Percentiles rank a stretch among this genome's conserved stretches.
Conservation (phyloP, 139 green algal species). For the Edaphochlamys debaryana region DNA sequence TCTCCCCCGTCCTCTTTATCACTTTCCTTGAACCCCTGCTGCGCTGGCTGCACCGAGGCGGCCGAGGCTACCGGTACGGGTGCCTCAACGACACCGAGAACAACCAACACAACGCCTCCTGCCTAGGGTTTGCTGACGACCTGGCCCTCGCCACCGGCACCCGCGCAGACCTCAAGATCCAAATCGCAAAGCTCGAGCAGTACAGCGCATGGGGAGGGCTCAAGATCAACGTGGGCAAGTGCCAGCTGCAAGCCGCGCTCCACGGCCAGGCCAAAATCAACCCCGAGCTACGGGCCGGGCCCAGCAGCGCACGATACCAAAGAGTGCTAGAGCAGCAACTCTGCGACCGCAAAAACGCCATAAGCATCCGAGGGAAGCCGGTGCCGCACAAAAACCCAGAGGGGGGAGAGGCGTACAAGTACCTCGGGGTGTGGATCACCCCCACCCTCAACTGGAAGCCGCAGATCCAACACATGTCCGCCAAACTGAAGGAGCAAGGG, state of each 20-base stretch:
- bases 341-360: too few species aligned
- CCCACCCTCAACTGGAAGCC: not conserved
- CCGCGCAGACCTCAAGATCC: not conserved
- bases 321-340: not conserved
- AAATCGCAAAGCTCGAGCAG: not conserved
- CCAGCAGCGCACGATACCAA: not conserved
- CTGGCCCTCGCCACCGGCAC: not conserved
- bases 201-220: not conserved
- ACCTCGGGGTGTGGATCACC: not conserved
- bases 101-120: not conserved
- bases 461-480: not conserved
- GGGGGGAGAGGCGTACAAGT: not conserved
- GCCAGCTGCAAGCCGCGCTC: not conserved
- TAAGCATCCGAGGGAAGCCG: too few species aligned
- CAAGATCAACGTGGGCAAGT: not conserved
- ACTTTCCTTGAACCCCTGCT: not conserved
- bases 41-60: conserved; percentile 6
- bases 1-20: not conserved
- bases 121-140: not conserved
- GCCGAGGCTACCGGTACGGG: not conserved
- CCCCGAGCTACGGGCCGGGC: not conserved
- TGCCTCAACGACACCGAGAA: not conserved
- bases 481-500: not conserved
- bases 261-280: not conserved
- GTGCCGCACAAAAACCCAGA: too few species aligned